phyloP scores from a whole-genome alignment of 1,284 basidiomycete genomes.

The Serendipita sp. region DNA sequence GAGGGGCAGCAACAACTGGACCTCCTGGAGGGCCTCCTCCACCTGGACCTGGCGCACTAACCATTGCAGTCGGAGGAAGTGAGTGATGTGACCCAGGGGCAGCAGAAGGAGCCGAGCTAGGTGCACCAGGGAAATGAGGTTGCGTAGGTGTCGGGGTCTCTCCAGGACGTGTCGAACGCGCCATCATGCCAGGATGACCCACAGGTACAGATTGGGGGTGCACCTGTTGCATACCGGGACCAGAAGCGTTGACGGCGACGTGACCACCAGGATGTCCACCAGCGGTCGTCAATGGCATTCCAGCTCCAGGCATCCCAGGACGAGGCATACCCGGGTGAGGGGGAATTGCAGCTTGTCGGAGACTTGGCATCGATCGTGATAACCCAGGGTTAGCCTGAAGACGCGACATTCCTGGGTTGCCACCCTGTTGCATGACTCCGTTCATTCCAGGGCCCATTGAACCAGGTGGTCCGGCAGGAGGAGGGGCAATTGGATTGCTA shows the following conservation, averaged over 20 bases:
- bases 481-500: background rate
- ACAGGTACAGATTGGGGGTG: no score
- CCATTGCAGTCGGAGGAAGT: background rate
- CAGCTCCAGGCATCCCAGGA: no score
- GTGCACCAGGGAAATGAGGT: background rate
- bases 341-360: background rate
- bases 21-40: constrained; percentile 14
- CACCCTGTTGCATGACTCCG: background rate
- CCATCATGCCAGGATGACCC: no score
- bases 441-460: background rate
- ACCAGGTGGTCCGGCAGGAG: background rate
- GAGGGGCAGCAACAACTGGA: constrained; percentile 16
- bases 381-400: background rate
- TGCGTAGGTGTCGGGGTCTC: background rate
- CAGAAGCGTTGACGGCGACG: no score
- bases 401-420: background rate
- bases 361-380: background rate
- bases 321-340: no score
- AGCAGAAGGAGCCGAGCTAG: constrained; percentile 3
- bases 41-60: constrained; percentile 11
- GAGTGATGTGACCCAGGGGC: constrained; percentile 7
- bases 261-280: no score
- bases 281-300: no score
- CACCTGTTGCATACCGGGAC: no score
- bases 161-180: constrained; percentile 5